phyloP scores from a whole-genome alignment of 2,329 filamentous ascomycete species.

The Mariannaea sp. region DNA sequence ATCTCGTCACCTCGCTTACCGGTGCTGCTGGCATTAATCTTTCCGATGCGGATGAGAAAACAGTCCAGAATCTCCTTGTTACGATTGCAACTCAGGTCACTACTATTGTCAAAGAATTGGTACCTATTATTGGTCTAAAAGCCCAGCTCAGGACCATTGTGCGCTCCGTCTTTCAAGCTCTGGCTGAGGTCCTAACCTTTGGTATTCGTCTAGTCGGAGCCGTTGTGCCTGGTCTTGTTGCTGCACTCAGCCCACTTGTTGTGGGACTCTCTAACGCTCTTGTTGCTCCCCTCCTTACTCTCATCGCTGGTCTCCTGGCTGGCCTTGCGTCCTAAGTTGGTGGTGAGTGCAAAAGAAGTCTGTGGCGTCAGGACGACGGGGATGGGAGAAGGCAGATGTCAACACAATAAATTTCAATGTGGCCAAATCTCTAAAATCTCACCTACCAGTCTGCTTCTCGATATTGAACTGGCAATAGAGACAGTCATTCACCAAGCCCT shows the following conservation, averaged over 20 bases:
- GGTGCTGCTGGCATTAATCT: constrained; percentile 19
- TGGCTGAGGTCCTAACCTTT: constrained; percentile 14
- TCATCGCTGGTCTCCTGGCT: constrained; percentile 27
- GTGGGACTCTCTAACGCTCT: constrained; percentile 29
- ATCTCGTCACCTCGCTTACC: neutral
- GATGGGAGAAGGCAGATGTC: too few relatives aligned
- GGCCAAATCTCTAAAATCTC: neutral
- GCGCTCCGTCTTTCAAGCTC: neutral
- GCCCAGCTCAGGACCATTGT: constrained; percentile 2
- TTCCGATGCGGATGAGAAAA: constrained; percentile 22
- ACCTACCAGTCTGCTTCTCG: neutral
- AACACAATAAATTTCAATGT: neutral
- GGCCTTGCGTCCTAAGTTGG: constrained; percentile 12
- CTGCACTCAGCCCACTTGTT: constrained; percentile 32
- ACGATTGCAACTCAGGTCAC: constrained; percentile 30
- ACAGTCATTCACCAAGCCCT: too few relatives aligned
- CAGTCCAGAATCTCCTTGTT: constrained; percentile 27
- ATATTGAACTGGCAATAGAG: too few relatives aligned
- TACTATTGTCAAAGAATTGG: constrained; percentile 19
- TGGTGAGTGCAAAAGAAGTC: too few relatives aligned
- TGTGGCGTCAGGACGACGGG: too few relatives aligned
- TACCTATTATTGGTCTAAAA: neutral
- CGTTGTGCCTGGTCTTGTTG: constrained; percentile 29
- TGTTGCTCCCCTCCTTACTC: constrained; percentile 33
- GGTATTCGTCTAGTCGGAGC: constrained; percentile 26